Evolutionary conservation across 805 yeast species (phyloP), one percentile per base, ranked within the genome.

Genomic region (Metschnikowia continentalis): DNA sequence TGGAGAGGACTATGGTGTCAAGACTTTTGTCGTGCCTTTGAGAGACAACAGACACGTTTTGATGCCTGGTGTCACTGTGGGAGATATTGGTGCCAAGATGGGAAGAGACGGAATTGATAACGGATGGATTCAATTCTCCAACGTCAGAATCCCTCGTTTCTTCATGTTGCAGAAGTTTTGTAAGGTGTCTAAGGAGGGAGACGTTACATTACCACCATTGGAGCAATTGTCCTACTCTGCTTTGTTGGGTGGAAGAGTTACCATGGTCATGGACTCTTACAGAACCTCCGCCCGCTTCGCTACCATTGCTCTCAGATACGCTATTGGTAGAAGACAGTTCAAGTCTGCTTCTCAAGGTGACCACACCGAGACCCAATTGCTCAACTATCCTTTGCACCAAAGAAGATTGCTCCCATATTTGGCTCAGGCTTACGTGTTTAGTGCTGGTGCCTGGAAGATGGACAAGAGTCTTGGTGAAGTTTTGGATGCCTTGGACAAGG

Each of bases 21-120:
- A 59, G 50, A 59, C 62, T 19, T 59, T 59, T 39, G 55, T 59
- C 4, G 62, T 59, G 47, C 62, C 62, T 6, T 53, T 59, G 55
- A 35, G 62, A 17, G 62, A 59, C 48, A 36, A 55, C 32, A 52
- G 54, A 42, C 62, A 59, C 49, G 50, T 51, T 47, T 43, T 59
- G 52, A 51, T 54, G 57, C 62, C 62, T 23, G 62, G 62, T 23
- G 58, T 59, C 33, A 43, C 61, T 14, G 60, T 59, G 26, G 62
- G 62, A 2, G 62, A 59, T 36, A 59, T 59, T 43, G 62, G 62
- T 32, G 57, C 61, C 47, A 59, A 59, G 48, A 59, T 59, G 62
- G 62, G 62, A 49, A 46, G 62, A 33, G 61, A 59, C 48, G 62
- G 62, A 19, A 59, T 59, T 23, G 62, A 59, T 49, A 59, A 59